These are phyloP conservation scores for Talaromyces nanjingensis DNA, from an alignment of 495 filamentous ascomycete genomes.

Conservation along the genomic window DNA sequence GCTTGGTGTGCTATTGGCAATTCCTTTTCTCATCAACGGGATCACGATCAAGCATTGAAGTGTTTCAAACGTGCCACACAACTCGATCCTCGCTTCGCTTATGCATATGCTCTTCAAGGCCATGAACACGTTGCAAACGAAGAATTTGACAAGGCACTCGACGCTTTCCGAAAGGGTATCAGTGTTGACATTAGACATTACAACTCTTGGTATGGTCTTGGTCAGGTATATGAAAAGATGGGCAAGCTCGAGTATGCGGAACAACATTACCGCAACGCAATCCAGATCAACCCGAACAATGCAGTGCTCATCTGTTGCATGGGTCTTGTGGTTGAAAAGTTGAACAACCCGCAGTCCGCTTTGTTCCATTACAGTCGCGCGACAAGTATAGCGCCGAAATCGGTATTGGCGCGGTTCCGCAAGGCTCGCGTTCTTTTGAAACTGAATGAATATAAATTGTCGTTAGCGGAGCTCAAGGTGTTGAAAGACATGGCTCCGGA, in stretches of 20 bases:
- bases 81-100: slow-evolving; percentile 83
- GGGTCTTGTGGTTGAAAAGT: slow-evolving; percentile 80
- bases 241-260: slow-evolving; percentile 88
- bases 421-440: slow-evolving; percentile 83
- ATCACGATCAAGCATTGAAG: slow-evolving; percentile 88
- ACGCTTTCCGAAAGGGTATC: slow-evolving; percentile 75
- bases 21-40: slow-evolving; percentile 87
- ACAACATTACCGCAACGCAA: slow-evolving; percentile 80
- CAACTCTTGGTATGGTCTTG: slow-evolving; percentile 95
- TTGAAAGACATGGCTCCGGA: slow-evolving; percentile 88
- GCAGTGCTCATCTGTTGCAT: slow-evolving; percentile 86
- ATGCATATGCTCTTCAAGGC: slow-evolving; percentile 90
- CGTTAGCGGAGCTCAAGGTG: slow-evolving; percentile 70
- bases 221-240: slow-evolving; percentile 86
- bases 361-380: slow-evolving; percentile 74
- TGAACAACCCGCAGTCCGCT: slow-evolving; percentile 69
- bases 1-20: slow-evolving; percentile 96
- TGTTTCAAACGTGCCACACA: slow-evolving; percentile 95
- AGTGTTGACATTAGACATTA: slow-evolving; percentile 84
- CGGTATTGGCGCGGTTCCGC: slow-evolving; percentile 77
- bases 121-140: slow-evolving; percentile 97
- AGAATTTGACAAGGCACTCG: slow-evolving; percentile 90
- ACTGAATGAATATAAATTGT: slow-evolving; percentile 60
- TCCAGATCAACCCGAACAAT: slow-evolving; percentile 84
- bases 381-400: slow-evolving; percentile 70